phyloP scores from a whole-genome alignment of 495 filamentous ascomycete genomes.

The Tuber umbilicatum region DNA sequence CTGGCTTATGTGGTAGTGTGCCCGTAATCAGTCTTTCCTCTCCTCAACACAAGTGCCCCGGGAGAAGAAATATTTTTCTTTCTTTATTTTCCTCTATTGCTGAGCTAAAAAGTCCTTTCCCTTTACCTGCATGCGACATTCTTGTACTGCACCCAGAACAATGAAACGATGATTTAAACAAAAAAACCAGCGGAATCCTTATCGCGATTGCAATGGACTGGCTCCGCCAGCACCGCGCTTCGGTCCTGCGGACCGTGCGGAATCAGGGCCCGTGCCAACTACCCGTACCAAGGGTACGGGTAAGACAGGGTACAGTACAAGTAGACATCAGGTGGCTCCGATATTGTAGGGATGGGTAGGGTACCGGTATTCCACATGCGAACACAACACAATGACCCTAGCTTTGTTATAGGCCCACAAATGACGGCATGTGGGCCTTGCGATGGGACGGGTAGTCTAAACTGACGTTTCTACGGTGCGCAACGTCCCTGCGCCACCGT shows the following conservation, averaged over 20 bases:
- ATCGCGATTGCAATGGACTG: neutral
- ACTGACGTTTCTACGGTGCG: neutral
- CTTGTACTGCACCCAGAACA: no score
- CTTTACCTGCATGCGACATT: no score
- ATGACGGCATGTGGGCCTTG: neutral
- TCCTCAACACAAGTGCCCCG: no score
- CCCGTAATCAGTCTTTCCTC: no score
- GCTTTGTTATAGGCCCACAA: neutral
- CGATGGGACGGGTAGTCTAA: neutral
- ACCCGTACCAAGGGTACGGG: no score
- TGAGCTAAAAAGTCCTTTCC: no score
- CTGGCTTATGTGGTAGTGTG: no score
- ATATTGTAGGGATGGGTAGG: neutral
- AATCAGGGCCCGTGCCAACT: neutral
- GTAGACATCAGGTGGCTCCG: neutral
- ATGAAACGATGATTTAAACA: no score
- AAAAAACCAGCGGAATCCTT: no score
- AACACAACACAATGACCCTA: neutral
- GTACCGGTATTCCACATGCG: neutral
- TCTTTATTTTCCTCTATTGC: no score
- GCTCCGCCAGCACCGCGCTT: neutral
- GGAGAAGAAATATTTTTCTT: no score
- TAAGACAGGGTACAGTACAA: neutral
- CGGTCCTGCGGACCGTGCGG: neutral
- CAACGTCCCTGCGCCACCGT: neutral